phyloP scores from a whole-genome alignment of 78 protist species.

The Pigoraptor vietnamica region DNA sequence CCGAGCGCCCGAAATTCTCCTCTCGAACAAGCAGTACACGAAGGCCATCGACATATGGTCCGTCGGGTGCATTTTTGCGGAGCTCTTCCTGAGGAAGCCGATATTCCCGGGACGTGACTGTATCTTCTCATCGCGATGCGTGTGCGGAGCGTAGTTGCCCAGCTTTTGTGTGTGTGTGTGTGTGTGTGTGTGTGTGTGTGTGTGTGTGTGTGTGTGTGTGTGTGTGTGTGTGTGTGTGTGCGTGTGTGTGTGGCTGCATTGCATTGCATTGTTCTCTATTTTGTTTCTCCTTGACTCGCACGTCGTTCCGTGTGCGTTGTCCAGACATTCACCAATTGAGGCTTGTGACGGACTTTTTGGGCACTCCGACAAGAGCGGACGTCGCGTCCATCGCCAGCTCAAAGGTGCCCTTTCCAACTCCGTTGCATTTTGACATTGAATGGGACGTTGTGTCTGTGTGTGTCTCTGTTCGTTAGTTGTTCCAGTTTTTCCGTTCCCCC shows the following conservation, averaged over 20 bases:
- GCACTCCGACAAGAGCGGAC: neutral
- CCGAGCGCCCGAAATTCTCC: conserved; percentile 84
- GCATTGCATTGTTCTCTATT: neutral
- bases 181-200: neutral
- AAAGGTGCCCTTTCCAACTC: neutral
- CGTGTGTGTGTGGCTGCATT: neutral
- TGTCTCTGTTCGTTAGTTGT: too few relatives aligned
- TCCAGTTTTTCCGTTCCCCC: too few relatives aligned
- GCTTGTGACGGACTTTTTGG: neutral
- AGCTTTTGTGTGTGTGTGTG: too few relatives aligned
- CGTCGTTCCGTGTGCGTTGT: neutral
- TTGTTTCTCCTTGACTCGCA: neutral
- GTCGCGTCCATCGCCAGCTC: neutral
- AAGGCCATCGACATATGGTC: neutral
- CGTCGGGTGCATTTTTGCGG: neutral
- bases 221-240: neutral
- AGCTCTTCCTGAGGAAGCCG: neutral
- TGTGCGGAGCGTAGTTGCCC: neutral
- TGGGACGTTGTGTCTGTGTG: too few relatives aligned
- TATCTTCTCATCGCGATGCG: neutral
- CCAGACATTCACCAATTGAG: neutral
- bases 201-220: neutral
- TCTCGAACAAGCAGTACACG: conserved; percentile 38
- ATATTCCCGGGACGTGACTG: neutral
- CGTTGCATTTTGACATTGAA: too few relatives aligned